phyloP scores from a whole-genome alignment of 768 basidiomycete genomes.

The Butyriboletus loyo region DNA sequence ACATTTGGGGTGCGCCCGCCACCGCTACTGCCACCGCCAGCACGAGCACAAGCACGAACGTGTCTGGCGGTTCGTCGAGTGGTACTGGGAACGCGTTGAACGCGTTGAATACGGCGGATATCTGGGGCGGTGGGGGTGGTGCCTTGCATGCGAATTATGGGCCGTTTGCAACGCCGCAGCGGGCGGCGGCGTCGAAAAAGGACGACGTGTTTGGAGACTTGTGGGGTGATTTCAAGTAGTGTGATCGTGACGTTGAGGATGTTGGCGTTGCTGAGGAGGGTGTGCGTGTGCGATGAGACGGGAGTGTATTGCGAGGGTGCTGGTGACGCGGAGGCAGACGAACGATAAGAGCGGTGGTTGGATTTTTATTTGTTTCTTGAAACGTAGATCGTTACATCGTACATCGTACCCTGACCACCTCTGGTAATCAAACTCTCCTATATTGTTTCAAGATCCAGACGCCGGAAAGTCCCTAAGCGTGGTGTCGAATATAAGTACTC shows the following conservation, averaged over 20 bases:
- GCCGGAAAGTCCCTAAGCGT: no score
- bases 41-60: conserved; percentile 1
- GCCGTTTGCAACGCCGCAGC: conserved; percentile 26
- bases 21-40: neutral
- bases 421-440: neutral
- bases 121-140: conserved; percentile 52
- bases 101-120: conserved; percentile 44
- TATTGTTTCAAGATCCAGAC: neutral
- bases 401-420: neutral
- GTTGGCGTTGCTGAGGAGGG: neutral
- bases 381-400: neutral
- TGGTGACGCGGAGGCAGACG: neutral
- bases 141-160: conserved; percentile 36
- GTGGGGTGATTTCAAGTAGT: conserved; percentile 78
- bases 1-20: conserved; percentile 34
- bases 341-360: neutral
- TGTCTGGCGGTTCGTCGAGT: neutral
- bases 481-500: no score
- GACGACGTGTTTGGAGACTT: conserved; percentile 82
- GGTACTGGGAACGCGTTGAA: neutral
- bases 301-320: neutral
- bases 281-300: neutral
- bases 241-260: neutral
- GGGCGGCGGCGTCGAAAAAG: conserved; percentile 47
- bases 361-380: neutral